These are phyloP conservation scores for Nicotiana attenuata DNA, from an alignment of 257 asterid genomes.

Conservation along the genomic window DNA sequence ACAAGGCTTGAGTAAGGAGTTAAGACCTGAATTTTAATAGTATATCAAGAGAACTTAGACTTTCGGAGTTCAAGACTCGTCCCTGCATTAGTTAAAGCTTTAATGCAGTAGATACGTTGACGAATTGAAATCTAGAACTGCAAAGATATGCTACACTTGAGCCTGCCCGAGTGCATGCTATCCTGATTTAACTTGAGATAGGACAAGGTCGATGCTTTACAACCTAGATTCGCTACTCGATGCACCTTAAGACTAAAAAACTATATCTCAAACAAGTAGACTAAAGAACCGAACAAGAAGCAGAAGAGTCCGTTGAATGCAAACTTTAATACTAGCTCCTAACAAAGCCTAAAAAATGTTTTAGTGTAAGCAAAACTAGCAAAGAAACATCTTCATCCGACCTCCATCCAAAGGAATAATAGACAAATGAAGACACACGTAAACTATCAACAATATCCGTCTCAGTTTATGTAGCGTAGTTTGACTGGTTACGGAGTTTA, in stretches of 20 bases:
- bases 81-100: background rate
- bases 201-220: background rate
- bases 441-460: background rate
- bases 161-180: background rate
- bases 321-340: too few species aligned
- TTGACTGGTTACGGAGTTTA: background rate
- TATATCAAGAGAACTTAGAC: background rate
- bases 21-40: background rate
- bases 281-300: too few species aligned
- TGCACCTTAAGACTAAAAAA: background rate
- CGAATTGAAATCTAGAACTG: background rate
- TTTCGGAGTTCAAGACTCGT: background rate
- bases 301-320: too few species aligned
- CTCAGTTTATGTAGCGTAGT: background rate
- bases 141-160: background rate
- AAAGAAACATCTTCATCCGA: background rate
- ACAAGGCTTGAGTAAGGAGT: background rate
- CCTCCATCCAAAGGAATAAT: background rate
- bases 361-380: background rate
- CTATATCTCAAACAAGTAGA: background rate
- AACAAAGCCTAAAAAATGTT: too few species aligned
- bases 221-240: background rate
- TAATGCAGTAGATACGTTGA: background rate
- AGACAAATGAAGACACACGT: background rate
- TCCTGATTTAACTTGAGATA: background rate